phyloP scores from a whole-genome alignment of 768 basidiomycete species.

The Lactifluus subvellereus region DNA sequence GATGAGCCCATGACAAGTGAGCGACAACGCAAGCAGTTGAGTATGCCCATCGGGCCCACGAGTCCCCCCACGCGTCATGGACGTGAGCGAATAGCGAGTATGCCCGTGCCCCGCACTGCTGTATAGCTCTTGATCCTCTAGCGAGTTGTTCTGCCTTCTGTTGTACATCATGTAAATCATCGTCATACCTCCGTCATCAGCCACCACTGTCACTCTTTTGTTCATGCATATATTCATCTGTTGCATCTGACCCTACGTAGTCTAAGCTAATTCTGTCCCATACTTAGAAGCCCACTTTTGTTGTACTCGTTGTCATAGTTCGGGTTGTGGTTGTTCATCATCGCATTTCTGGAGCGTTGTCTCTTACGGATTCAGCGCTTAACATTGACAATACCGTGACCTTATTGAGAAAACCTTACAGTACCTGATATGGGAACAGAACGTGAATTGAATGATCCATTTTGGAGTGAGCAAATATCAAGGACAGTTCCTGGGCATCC shows the following conservation, averaged over 20 bases:
- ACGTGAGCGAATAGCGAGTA: background rate
- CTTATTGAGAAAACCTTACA: no score
- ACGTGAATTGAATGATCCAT: no score
- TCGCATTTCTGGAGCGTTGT: background rate
- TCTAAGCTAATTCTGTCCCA: background rate
- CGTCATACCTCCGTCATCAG: background rate
- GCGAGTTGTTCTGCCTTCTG: background rate
- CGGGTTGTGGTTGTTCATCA: background rate
- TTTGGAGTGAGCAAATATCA: no score
- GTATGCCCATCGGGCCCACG: background rate
- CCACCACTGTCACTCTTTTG: background rate
- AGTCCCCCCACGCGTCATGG: background rate
- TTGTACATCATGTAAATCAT: constrained; percentile 3
- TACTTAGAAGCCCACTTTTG: background rate
- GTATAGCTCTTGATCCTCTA: background rate
- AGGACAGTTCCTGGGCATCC: no score
- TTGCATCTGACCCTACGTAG: constrained; percentile 4
- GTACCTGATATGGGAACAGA: no score
- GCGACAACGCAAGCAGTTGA: constrained; percentile 8
- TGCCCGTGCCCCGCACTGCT: background rate
- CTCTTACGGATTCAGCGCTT: no score
- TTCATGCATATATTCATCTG: constrained; percentile 12
- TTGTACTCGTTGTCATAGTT: constrained; percentile 4
- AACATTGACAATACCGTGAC: no score
- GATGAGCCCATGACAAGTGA: background rate